Conservation (phyloP, 176 grass and related monocot species). For the Elaeis guineensis region DNA sequence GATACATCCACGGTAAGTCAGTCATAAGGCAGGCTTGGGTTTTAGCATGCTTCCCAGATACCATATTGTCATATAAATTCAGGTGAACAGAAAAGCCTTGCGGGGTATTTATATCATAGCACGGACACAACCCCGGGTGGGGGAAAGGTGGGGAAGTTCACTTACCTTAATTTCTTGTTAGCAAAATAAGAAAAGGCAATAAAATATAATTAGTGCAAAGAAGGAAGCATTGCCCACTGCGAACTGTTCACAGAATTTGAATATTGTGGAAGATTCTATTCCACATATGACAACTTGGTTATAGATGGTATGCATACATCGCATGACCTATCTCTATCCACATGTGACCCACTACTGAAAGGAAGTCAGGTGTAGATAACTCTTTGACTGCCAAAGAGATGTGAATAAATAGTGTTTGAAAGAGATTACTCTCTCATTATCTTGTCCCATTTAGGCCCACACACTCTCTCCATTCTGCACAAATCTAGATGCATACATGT, state of each 20-base stretch:
- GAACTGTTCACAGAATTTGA: slow-evolving; percentile 43
- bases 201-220: not conserved
- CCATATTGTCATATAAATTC: slow-evolving; percentile 21
- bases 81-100: not conserved
- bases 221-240: not conserved
- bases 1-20: slow-evolving; percentile 27
- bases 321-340: slow-evolving; percentile 77
- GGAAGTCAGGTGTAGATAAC: slow-evolving; percentile 74
- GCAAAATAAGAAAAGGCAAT: slow-evolving; percentile 12
- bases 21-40: slow-evolving; percentile 25
- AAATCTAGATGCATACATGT: slow-evolving; percentile 4
- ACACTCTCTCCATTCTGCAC: not conserved
- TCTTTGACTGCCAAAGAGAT: slow-evolving; percentile 54
- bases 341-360: slow-evolving; percentile 72
- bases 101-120: too few relatives aligned
- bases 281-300: slow-evolving; percentile 60
- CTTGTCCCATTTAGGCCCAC: too few relatives aligned
- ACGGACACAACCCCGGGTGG: too few relatives aligned
- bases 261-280: slow-evolving; percentile 90
- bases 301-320: slow-evolving; percentile 68
- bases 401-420: not conserved
- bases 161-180: not conserved
- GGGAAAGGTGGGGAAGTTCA: too few relatives aligned
- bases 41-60: slow-evolving; percentile 32
- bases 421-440: not conserved